Evolutionary conservation across 441 rosid species (phyloP).

Genomic region (Pelargonium hybrid): DNA sequence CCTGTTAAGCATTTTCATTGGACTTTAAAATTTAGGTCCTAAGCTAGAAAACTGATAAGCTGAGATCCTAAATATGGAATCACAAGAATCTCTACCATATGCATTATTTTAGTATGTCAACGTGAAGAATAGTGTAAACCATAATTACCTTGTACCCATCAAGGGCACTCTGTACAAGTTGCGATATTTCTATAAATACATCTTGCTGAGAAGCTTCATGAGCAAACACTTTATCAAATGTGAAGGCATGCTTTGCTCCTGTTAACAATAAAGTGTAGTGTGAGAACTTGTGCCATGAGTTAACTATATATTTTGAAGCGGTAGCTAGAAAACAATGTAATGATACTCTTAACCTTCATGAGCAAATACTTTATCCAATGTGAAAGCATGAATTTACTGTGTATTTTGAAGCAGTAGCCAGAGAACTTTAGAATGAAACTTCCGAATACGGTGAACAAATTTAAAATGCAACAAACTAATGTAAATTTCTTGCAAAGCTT

Average conservation of each 20-base stretch:
- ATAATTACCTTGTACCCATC: slow-evolving; percentile 82
- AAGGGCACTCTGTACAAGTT: slow-evolving; percentile 86
- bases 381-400: too few species aligned
- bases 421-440: too few species aligned
- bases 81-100: neutral
- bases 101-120: neutral
- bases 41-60: too few species aligned
- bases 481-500: too few species aligned
- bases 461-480: too few species aligned
- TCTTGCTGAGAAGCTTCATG: slow-evolving; percentile 82
- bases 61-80: too few species aligned
- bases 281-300: neutral
- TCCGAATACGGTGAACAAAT: too few species aligned
- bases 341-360: neutral
- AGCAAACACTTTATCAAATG: slow-evolving; percentile 81
- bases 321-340: neutral
- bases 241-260: slow-evolving; percentile 78
- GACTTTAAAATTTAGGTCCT: too few species aligned
- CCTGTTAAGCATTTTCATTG: too few species aligned
- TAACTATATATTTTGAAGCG: neutral
- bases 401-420: too few species aligned
- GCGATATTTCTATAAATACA: slow-evolving; percentile 89
- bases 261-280: slow-evolving; percentile 18
- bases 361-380: too few species aligned
- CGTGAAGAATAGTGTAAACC: neutral